Percentiles rank a stretch among this genome's conserved stretches.
Conservation (phyloP, 306 rosid genomes). For the Pyrus communis region DNA sequence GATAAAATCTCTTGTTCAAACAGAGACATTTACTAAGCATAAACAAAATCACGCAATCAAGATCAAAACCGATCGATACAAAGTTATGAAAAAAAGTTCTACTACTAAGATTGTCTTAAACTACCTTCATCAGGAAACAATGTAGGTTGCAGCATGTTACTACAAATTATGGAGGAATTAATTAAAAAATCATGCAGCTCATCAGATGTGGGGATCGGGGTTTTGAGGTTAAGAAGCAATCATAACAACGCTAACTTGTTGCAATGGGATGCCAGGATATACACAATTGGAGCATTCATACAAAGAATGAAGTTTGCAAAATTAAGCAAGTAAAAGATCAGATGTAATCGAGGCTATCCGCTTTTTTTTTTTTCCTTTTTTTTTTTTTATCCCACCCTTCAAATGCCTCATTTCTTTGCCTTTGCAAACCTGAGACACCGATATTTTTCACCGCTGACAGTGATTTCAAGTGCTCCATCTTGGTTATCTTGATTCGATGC, state of each 20-base stretch:
- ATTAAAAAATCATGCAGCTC: not conserved
- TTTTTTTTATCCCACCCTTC: not conserved
- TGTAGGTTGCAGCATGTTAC: too few species aligned
- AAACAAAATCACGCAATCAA: not conserved
- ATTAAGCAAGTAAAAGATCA: not conserved
- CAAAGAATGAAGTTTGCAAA: conserved; percentile 1
- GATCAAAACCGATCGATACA: not conserved
- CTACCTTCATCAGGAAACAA: too few species aligned
- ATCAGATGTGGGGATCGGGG: not conserved
- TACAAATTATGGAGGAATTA: not conserved
- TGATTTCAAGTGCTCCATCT: conserved; percentile 95
- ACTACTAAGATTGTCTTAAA: too few species aligned
- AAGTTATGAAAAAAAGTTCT: not conserved
- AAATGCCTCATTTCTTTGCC: conserved; percentile 75
- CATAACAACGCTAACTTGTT: not conserved
- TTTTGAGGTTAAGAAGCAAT: not conserved
- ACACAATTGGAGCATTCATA: not conserved
- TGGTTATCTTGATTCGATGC: conserved; percentile 94
- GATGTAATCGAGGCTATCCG: not conserved
- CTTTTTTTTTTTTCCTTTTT: not conserved
- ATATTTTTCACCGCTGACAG: conserved; percentile 97
- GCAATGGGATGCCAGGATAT: not conserved
- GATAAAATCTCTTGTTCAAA: too few species aligned
- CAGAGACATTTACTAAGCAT: too few species aligned
- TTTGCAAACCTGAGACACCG: conserved; percentile 89